Percentiles rank a stretch among this genome's conserved stretches.
phyloP scores from a whole-genome alignment of 2,329 filamentous ascomycete species.

The Fusarium poae region DNA sequence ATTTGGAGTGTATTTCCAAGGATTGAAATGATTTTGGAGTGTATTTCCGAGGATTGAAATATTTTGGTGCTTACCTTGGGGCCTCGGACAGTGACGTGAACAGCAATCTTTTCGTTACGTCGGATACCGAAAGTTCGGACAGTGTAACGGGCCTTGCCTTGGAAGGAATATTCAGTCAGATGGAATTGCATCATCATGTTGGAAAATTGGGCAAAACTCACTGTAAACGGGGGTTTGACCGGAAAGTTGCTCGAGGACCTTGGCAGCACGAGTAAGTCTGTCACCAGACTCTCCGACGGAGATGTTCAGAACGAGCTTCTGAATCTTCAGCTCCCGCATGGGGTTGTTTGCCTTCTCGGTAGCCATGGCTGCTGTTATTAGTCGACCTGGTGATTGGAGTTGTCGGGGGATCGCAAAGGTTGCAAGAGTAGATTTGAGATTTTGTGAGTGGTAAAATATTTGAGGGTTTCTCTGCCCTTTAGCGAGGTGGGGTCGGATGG shows the following conservation, averaged over 20 bases:
- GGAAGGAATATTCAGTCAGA: slow-evolving; percentile 54
- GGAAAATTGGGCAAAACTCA: slow-evolving; percentile 61
- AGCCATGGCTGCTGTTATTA: slow-evolving; percentile 59
- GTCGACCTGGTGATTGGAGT: slow-evolving; percentile 54
- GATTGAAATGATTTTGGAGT: no score
- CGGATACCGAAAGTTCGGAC: slow-evolving; percentile 99
- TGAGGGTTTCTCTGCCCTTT: slow-evolving; percentile 60
- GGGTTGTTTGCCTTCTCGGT: slow-evolving; percentile 94
- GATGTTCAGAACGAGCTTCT: slow-evolving; percentile 99
- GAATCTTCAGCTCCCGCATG: slow-evolving; percentile 99
- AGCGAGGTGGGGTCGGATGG: slow-evolving; percentile 49
- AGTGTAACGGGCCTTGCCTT: slow-evolving; percentile 98
- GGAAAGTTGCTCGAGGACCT: slow-evolving; percentile 99
- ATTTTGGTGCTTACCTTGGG: slow-evolving; percentile 70
- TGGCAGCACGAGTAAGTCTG: slow-evolving; percentile 99
- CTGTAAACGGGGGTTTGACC: slow-evolving; percentile 99
- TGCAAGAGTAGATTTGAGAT: slow-evolving; percentile 46
- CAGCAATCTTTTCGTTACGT: slow-evolving; percentile 99
- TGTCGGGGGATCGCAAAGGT: slow-evolving; percentile 51
- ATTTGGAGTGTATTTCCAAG: no score
- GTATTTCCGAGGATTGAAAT: no score
- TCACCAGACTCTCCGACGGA: slow-evolving; percentile 99
- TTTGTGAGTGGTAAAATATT: slow-evolving; percentile 57
- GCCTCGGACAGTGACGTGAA: slow-evolving; percentile 99
- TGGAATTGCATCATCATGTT: slow-evolving; percentile 28